Base-by-base conservation (phyloP, 2,329 filamentous ascomycete species). In the Parastagonospora avenae region DNA sequence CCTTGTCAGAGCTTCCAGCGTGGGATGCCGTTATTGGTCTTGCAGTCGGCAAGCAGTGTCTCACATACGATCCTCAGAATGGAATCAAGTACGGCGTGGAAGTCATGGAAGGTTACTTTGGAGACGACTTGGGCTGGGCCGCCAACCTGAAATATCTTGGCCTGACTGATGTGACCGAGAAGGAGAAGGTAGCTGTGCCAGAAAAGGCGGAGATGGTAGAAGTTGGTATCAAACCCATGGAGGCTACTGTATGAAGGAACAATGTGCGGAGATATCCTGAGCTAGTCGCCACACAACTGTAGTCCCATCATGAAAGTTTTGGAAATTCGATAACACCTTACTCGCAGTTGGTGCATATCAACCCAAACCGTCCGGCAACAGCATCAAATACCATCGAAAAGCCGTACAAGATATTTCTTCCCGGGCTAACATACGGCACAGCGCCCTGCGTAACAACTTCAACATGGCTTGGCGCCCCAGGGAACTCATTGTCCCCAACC, bases 31-130 rank as follows among this genome's bases (percentile, higher is more conserved):
- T 87, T 8, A 91, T 92, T 55, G 87, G 85, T 0, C 73, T 92
- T 2, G 88, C 88, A 0, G 79, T 92, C 1, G 89, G 89, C 30
- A 86, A 85, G 69, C 84, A 85, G 63, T 88, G 86, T 1, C 78
- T 91, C 1, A 81, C 83, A 1, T 90, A 85, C 60, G 81, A 80
- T 38, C 80, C 82, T 0, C 78, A 78, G 0, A 77, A 74, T 1
- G 87, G 86, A 0, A 83, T 84, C 37, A 77, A 77, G 24, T 80
- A 77, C 36, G 87, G 88, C 0, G 82, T 84, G 53, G 84, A 90
- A 42, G 77, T 88, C 10, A 80, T 85, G 78, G 70, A 83, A 57
- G 71, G 74, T 4, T 87, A 87, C 66, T 91, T 92, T 69, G 81
- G 84, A 14, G 79, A 88, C 44, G 88, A 91, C 64, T 74, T 92